Evolutionary conservation across 75 land plant species (phyloP), one percentile per base, ranked within the genome.

Genomic region (Cupressus sempervirens): DNA sequence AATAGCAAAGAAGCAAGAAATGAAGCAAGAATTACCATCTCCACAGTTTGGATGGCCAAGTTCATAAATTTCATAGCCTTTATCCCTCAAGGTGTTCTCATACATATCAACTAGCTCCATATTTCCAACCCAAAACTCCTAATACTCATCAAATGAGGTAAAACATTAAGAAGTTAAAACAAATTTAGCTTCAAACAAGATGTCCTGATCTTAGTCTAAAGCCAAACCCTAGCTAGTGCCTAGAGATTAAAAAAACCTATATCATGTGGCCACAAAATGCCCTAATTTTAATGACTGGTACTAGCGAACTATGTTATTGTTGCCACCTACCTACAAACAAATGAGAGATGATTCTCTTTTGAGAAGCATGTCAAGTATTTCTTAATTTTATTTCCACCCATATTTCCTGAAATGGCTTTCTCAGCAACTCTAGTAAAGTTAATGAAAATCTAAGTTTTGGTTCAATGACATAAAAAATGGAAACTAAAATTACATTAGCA

Each of bases 81-180:
- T 89, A 80, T 89, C 86, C 0, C 87, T 91, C 13, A 96, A 85
- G 56, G 89, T 82, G 58, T 83, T 90, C 86, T 96, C 94, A 87
- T 94, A 96, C 84, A 96, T 91, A n/a, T 90, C 84, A 4, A 96
- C 98, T 46, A 96, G 91, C 82, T 96, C 96, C 38, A 92, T 92
- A 86, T 91, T 94, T 35, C 93, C 93, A 72, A 96, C 88, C 98
- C 98, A 96, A 38, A 96, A 90, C 82, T 96, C 98, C 98, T 96
- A 43, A 79, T 43, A n/a, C 32, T 79, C 48, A 23, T 45, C 48
- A 45, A 26, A 32, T 35, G 40, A 34, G 6, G 16, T 23, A 52
- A 46, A 52, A 2, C 40, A 38, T 38, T 38, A 1, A 38, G 18
- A 15, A 30, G 32, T 8, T 46, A 29, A 79, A n/a, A 41, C 45